These are phyloP conservation scores for Euphorbia pulcherrima DNA, from an alignment of 345 rosid genomes.

Conservation along the genomic window DNA sequence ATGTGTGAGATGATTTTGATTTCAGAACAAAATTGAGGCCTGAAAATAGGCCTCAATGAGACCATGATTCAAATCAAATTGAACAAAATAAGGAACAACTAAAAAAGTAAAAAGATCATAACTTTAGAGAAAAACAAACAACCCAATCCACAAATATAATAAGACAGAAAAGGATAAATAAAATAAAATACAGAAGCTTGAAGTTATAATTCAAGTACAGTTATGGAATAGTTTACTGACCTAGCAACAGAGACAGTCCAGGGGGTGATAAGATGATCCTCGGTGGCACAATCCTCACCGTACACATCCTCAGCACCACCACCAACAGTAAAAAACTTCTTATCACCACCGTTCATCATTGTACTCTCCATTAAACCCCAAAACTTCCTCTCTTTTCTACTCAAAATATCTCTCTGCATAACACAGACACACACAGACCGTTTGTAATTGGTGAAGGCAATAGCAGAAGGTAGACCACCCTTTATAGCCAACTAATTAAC, in stretches of 20 bases:
- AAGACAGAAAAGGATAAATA: not conserved
- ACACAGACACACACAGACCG: not conserved
- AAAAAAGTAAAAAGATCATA: not conserved
- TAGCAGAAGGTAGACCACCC: conserved; percentile 1
- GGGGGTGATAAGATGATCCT: conserved; percentile 88
- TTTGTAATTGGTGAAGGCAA: not conserved
- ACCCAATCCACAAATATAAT: not conserved
- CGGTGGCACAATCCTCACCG: conserved; percentile 76
- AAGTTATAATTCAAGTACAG: not conserved
- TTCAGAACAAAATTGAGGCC: not conserved
- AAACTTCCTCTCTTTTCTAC: conserved; percentile 24
- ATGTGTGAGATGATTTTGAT: not conserved
- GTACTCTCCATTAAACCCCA: conserved; percentile 30
- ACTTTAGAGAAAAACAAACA: conserved; percentile 1
- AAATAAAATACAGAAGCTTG: not conserved
- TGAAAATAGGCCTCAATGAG: no score
- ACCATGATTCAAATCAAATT: not conserved
- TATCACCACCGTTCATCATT: conserved; percentile 38
- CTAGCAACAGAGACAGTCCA: conserved; percentile 88
- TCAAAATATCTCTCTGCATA: conserved; percentile 29
- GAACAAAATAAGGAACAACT: not conserved
- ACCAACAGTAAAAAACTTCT: conserved; percentile 34
- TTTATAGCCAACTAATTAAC: conserved; percentile 19
- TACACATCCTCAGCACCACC: conserved; percentile 67
- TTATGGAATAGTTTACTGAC: conserved; percentile 28